A percentile compares a stretch with the other conserved stretches of the same genome.
Evolutionary conservation across 2,329 filamentous ascomycete species (phyloP).

Genomic region (Aschersonia sp.): DNA sequence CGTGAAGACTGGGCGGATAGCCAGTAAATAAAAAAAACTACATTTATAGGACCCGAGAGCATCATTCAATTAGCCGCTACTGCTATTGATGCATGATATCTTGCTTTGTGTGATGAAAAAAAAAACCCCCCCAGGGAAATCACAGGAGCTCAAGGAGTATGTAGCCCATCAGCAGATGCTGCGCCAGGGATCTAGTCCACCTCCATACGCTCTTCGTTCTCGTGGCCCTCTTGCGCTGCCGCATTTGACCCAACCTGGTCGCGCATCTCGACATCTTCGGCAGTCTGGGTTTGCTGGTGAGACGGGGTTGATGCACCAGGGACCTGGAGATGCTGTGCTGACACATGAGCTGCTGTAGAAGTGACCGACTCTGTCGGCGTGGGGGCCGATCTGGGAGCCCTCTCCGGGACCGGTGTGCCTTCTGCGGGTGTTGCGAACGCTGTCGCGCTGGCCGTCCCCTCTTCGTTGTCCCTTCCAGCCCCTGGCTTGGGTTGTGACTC

Average conservation of each 20-base stretch:
- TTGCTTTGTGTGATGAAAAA: no score
- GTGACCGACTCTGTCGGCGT: slow-evolving; percentile 1
- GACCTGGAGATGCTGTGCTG: slow-evolving; percentile 4
- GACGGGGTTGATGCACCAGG: slow-evolving; percentile 6
- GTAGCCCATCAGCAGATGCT: no score
- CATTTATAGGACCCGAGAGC: no score
- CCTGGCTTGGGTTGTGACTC: slow-evolving; percentile 16
- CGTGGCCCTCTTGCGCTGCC: slow-evolving; percentile 19
- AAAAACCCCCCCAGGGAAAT: no score
- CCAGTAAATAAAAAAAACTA: no score
- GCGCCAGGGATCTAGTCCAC: slow-evolving; percentile 19
- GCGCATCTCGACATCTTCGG: slow-evolving; percentile 45
- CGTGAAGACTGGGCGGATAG: no score
- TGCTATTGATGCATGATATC: no score
- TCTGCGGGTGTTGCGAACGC: slow-evolving; percentile 16
- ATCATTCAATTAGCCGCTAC: no score
- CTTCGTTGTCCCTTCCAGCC: slow-evolving; percentile 11
- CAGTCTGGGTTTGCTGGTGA: slow-evolving; percentile 10
- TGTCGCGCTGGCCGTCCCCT: neutral
- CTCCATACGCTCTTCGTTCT: slow-evolving; percentile 42
- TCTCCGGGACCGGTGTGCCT: slow-evolving; percentile 15
- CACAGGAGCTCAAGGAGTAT: no score
- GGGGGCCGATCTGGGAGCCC: slow-evolving; percentile 1
- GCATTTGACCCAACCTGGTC: slow-evolving; percentile 22
- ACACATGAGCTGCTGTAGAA: slow-evolving; percentile 1